Percentiles rank a stretch among this genome's conserved stretches.
Conservation (phyloP, 2,329 filamentous ascomycete genomes). For the Clarireedia homoeocarpa region DNA sequence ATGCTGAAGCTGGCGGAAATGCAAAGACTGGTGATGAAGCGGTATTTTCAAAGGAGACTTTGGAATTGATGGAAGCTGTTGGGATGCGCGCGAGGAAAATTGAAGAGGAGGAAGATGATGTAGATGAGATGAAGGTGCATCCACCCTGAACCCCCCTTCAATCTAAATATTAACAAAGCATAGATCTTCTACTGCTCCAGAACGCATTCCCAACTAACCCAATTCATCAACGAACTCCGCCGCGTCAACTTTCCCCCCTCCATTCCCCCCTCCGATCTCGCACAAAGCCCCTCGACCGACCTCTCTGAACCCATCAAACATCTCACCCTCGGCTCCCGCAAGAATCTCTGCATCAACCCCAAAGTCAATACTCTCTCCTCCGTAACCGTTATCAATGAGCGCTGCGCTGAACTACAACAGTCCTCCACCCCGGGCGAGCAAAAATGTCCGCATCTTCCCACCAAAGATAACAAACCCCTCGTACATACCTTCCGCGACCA, state of each 20-base stretch:
- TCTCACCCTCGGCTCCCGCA: slow-evolving; percentile 60
- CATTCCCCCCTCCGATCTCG: slow-evolving; percentile 41
- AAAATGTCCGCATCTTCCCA: slow-evolving; percentile 70
- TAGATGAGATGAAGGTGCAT: slow-evolving; percentile 48
- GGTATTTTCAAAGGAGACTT: slow-evolving; percentile 52
- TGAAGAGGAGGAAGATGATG: slow-evolving; percentile 36
- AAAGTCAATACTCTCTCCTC: slow-evolving; percentile 63
- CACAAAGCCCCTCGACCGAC: slow-evolving; percentile 26
- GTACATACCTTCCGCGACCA: slow-evolving; percentile 80
- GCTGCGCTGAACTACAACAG: slow-evolving; percentile 84
- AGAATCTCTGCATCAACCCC: slow-evolving; percentile 78
- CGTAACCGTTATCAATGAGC: slow-evolving; percentile 82
- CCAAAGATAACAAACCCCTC: slow-evolving; percentile 63
- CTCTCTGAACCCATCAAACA: slow-evolving; percentile 54
- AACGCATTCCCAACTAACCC: slow-evolving; percentile 65
- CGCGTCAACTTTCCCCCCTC: slow-evolving; percentile 56
- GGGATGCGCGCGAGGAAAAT: slow-evolving; percentile 29
- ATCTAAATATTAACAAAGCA: slow-evolving; percentile 7
- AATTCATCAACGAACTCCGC: slow-evolving; percentile 60
- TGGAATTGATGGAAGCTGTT: slow-evolving; percentile 53
- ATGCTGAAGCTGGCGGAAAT: slow-evolving; percentile 37
- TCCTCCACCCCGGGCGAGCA: slow-evolving; percentile 51
- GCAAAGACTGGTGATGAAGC: slow-evolving; percentile 26
- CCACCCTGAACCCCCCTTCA: not conserved
- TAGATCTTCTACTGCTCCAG: slow-evolving; percentile 63